Percentiles rank a stretch among this genome's conserved stretches.
phyloP scores from a whole-genome alignment of 805 yeast species.

The Saccharomycopsis sp. region DNA sequence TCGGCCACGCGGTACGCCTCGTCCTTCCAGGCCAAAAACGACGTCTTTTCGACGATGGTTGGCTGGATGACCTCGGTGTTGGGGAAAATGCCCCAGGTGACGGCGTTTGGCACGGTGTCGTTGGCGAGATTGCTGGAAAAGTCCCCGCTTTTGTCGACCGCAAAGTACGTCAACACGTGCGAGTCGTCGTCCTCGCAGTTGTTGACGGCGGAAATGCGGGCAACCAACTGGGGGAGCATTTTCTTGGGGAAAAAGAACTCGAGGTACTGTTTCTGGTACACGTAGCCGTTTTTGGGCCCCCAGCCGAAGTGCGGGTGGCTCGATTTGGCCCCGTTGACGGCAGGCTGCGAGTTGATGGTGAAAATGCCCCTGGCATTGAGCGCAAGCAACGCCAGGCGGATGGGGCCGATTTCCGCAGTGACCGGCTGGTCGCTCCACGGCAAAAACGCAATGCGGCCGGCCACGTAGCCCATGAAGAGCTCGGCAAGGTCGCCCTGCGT shows the following conservation, averaged over 20 bases:
- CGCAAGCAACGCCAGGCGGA: slow-evolving; percentile 50
- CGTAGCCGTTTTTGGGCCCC: slow-evolving; percentile 93
- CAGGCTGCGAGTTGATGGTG: slow-evolving; percentile 93
- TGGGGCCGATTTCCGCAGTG: slow-evolving; percentile 63
- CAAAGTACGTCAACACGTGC: slow-evolving; percentile 66
- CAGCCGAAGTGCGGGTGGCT: slow-evolving; percentile 74
- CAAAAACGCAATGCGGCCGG: slow-evolving; percentile 63
- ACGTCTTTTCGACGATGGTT: slow-evolving; percentile 85
- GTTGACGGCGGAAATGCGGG: slow-evolving; percentile 5
- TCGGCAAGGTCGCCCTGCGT: slow-evolving; percentile 50
- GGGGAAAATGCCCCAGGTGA: slow-evolving; percentile 98
- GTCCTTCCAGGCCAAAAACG: slow-evolving; percentile 96
- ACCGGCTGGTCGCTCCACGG: slow-evolving; percentile 97
- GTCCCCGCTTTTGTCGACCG: slow-evolving; percentile 53
- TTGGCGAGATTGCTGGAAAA: slow-evolving; percentile 63
- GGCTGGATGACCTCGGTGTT: slow-evolving; percentile 94
- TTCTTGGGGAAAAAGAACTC: slow-evolving; percentile 73
- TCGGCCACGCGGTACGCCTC: slow-evolving; percentile 78
- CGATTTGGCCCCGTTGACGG: slow-evolving; percentile 72
- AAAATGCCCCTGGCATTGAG: slow-evolving; percentile 63
- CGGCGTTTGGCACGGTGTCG: slow-evolving; percentile 78
- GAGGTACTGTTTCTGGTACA: slow-evolving; percentile 88
- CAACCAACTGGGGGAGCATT: slow-evolving; percentile 31
- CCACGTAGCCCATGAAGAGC: slow-evolving; percentile 61
- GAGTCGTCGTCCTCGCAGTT: slow-evolving; percentile 28